A percentile compares a stretch with the other conserved stretches of the same genome.
Conservation (phyloP, 2,329 filamentous ascomycete species). For the Colletotrichum tabaci region DNA sequence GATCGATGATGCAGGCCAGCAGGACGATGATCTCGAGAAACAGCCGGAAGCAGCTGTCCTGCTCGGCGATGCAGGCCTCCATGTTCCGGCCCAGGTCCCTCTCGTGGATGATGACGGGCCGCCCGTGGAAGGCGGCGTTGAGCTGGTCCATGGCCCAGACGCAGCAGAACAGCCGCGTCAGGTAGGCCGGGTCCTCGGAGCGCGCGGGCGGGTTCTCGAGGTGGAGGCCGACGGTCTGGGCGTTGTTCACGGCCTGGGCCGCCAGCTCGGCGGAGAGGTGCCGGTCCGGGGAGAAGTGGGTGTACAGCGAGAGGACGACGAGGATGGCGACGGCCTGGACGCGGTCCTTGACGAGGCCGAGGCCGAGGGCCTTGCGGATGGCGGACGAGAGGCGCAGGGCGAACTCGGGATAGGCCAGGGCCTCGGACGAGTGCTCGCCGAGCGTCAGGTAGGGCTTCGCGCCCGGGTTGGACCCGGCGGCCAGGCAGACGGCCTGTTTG, state of each 20-base stretch:
- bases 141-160: slow-evolving; percentile 46
- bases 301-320: slow-evolving; percentile 50
- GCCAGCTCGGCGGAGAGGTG: slow-evolving; percentile 42
- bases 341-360: slow-evolving; percentile 34
- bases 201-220: slow-evolving; percentile 45
- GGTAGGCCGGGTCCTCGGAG: slow-evolving; percentile 35
- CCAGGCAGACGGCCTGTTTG: slow-evolving; percentile 45
- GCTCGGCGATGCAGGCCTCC: slow-evolving; percentile 43
- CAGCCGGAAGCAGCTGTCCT: slow-evolving; percentile 45
- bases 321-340: slow-evolving; percentile 49
- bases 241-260: slow-evolving; percentile 45
- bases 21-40: slow-evolving; percentile 45
- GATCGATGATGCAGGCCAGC: slow-evolving; percentile 44
- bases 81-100: slow-evolving; percentile 45
- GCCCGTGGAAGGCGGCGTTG: slow-evolving; percentile 45
- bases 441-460: slow-evolving; percentile 42
- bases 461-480: slow-evolving; percentile 43
- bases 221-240: slow-evolving; percentile 47
- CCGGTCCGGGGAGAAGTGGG: slow-evolving; percentile 40
- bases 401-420: slow-evolving; percentile 39
- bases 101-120: slow-evolving; percentile 46
- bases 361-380: slow-evolving; percentile 37
- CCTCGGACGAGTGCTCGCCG: slow-evolving; percentile 17
- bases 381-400: slow-evolving; percentile 35
- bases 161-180: slow-evolving; percentile 46